Evolutionary conservation across 441 rosid species (phyloP).

Genomic region (Brassica balearica): DNA sequence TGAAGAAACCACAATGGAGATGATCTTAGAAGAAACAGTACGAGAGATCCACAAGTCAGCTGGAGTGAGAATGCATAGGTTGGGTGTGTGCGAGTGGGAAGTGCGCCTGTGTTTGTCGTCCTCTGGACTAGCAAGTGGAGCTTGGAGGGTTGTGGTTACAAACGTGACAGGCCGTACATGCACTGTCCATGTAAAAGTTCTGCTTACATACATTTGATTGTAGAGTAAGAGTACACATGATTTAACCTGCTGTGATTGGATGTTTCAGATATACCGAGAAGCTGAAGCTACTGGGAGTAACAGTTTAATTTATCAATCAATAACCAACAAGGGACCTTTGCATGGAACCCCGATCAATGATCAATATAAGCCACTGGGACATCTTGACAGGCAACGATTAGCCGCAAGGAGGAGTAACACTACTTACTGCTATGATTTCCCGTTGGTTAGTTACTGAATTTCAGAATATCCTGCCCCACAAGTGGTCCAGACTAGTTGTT

Average conservation of each 20-base stretch:
- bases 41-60: slow-evolving; percentile 75
- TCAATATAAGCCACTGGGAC: slow-evolving; percentile 75
- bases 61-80: slow-evolving; percentile 92
- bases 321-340: slow-evolving; percentile 67
- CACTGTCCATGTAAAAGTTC: slow-evolving; percentile 79
- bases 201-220: slow-evolving; percentile 3
- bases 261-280: slow-evolving; percentile 89
- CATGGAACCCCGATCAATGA: slow-evolving; percentile 67
- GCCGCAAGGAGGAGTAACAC: slow-evolving; percentile 85
- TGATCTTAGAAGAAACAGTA: slow-evolving; percentile 76
- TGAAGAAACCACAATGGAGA: slow-evolving; percentile 76
- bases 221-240: slow-evolving; percentile 6
- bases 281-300: slow-evolving; percentile 65
- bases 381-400: slow-evolving; percentile 83
- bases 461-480: not conserved
- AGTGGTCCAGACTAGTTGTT: no score
- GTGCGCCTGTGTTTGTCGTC: slow-evolving; percentile 92
- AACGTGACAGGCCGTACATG: slow-evolving; percentile 97
- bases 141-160: slow-evolving; percentile 90
- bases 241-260: slow-evolving; percentile 26
- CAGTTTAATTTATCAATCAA: slow-evolving; percentile 68
- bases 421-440: slow-evolving; percentile 98
- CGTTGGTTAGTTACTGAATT: slow-evolving; percentile 66
- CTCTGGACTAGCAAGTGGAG: slow-evolving; percentile 86
- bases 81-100: slow-evolving; percentile 99